Evolutionary conservation across 1,284 basidiomycete genomes (phyloP).

Genomic region (Cerrena zonata): DNA sequence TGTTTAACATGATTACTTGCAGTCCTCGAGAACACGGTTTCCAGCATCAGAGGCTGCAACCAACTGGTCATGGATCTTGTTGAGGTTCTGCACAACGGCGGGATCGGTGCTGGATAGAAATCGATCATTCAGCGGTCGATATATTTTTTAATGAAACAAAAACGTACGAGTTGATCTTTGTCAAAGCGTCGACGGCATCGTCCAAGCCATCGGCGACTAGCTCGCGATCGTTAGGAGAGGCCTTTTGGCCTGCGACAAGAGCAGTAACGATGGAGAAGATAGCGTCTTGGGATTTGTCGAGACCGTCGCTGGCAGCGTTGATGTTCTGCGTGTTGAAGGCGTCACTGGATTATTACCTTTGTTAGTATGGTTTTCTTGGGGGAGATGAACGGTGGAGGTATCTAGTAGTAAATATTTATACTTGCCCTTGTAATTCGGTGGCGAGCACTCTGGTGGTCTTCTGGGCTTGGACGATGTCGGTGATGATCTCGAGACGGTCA

Average conservation of each 20-base stretch:
- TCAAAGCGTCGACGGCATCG: conserved; percentile 28
- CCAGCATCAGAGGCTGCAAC: conserved; percentile 6
- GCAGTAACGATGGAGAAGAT: conserved; percentile 32
- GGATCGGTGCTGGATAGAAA: conserved; percentile 3
- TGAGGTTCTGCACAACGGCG: conserved; percentile 5
- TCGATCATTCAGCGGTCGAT: neutral
- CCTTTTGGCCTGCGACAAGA: conserved; percentile 28
- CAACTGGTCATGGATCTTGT: conserved; percentile 5
- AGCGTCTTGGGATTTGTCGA: conserved; percentile 28
- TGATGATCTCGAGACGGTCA: conserved; percentile 30
- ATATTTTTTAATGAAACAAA: neutral
- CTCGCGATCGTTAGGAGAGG: conserved; percentile 31
- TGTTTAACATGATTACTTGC: conserved; percentile 5
- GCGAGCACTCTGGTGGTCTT: conserved; percentile 25
- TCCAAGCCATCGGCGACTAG: conserved; percentile 30
- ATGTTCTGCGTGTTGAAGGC: conserved; percentile 19
- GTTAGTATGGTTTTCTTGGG: neutral
- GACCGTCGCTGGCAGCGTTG: conserved; percentile 22
- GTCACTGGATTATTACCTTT: conserved; percentile 25
- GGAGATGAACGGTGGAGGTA: too few species aligned
- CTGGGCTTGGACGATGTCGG: conserved; percentile 24
- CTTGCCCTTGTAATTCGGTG: neutral
- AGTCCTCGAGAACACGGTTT: conserved; percentile 13
- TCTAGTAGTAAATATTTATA: too few species aligned
- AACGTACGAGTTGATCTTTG: conserved; percentile 29